Conservation (phyloP, 257 asterid genomes). For the Datura wrightii region DNA sequence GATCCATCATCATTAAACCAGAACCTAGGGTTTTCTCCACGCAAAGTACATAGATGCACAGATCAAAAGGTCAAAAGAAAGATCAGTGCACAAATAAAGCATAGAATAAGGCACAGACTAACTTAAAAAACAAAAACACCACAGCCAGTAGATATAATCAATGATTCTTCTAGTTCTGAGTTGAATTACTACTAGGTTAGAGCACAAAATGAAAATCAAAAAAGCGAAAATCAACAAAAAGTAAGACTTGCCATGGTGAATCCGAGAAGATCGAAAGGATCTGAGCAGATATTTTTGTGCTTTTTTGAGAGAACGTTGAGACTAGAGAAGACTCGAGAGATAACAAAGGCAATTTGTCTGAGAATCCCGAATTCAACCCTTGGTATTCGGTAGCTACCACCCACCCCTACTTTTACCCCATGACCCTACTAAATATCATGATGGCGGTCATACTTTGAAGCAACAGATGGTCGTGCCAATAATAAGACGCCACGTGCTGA, state of each 20-base stretch:
- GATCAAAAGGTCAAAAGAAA: neutral
- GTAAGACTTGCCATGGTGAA: constrained; percentile 16
- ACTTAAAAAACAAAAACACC: neutral
- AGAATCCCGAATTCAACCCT: constrained; percentile 29
- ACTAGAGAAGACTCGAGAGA: constrained; percentile 9
- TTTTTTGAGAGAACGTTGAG: neutral
- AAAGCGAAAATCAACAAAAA: neutral
- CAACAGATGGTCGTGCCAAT: neutral
- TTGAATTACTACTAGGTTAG: neutral
- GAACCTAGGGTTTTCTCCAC: neutral
- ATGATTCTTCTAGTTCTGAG: neutral
- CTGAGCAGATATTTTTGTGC: neutral
- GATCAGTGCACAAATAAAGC: neutral
- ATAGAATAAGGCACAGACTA: neutral
- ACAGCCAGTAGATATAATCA: neutral
- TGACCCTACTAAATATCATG: neutral
- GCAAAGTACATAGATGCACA: neutral
- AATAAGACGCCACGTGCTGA: neutral
- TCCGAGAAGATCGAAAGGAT: constrained; percentile 20
- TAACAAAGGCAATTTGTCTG: constrained; percentile 14
- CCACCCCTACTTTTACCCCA: neutral
- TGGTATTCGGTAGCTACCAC: constrained; percentile 16
- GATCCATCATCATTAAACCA: constrained; percentile 10
- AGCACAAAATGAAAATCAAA: neutral
- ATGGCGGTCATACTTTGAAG: constrained; percentile 29